Evolutionary conservation across 2,329 filamentous ascomycete genomes (phyloP), one percentile per base, ranked within the genome.

Genomic region (Claviceps arundinis): DNA sequence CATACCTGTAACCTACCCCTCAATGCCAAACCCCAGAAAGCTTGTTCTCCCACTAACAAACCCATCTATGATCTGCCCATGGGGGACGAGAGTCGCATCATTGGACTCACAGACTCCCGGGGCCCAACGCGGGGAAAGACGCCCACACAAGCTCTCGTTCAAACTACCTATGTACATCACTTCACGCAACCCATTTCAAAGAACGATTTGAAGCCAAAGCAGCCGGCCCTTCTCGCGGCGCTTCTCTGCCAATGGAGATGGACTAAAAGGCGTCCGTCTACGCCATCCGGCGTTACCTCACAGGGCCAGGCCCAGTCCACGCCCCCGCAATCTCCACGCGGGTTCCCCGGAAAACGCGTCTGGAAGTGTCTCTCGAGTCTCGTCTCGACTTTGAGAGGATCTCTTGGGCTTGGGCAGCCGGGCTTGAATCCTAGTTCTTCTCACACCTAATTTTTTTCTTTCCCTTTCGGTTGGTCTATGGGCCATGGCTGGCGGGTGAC

Each of bases 211-310:
- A 41, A 19, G 37, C 17, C 30, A 34, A 34, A 42, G 37, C 54
- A 34, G 43, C 58, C 64, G 64, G 63, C 64, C 56, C 58, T 66
- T 62, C 64, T 66, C 64, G 30, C 30, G 64, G 64, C 64, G 64
- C 64, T 66, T 66, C 63, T 66, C 57, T 58, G 50, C 50, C 47
- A 52, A 19, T 43, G 50, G 43, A 47, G 50, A 50, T 55, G 47
- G 54, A 48, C 53, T 50, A 34, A 34, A 34, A 5, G 24, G 48
- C 51, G 44, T 44, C 46, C 37, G 44, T 52, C 52, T 50, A 37
- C 49, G 47, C 53, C 51, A 52, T 50, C 47, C 61, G 62, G 64
- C 63, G 56, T 63, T 65, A 64, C 62, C 56, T 65, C 62, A 64
- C 61, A 62, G 30, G 30, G 62, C 63, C 50, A 51, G 54, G 54